Evolutionary conservation across 345 rosid genomes (phyloP).

Genomic region (Eutrema japonicum): DNA sequence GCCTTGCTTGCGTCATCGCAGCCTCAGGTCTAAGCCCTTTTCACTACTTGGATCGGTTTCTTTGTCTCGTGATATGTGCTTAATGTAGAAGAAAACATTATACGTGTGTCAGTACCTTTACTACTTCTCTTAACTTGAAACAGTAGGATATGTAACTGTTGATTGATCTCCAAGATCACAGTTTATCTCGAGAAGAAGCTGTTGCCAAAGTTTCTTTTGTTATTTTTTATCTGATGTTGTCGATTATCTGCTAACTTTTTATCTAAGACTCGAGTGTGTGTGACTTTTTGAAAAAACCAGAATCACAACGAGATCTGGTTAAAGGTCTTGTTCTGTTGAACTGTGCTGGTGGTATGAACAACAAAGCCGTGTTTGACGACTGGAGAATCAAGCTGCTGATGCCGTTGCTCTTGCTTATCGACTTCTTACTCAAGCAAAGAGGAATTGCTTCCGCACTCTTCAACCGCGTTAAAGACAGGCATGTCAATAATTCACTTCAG

Average conservation of each 20-base stretch:
- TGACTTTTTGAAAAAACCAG: slow-evolving; percentile 42
- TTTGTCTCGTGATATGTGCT: too few species aligned
- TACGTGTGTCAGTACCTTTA: too few species aligned
- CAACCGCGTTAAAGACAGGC: slow-evolving; percentile 77
- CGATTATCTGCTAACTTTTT: not conserved
- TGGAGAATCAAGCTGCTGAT: slow-evolving; percentile 89
- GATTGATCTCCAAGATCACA: not conserved
- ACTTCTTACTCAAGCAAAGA: slow-evolving; percentile 71
- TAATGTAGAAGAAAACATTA: too few species aligned
- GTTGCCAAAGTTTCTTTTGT: not conserved
- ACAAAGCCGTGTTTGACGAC: slow-evolving; percentile 90
- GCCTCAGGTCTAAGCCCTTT: slow-evolving; percentile 60
- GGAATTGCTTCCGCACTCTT: slow-evolving; percentile 71
- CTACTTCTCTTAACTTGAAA: too few species aligned
- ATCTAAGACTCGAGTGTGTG: not conserved
- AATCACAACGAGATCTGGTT: slow-evolving; percentile 53
- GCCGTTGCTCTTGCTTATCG: slow-evolving; percentile 77
- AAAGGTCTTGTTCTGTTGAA: slow-evolving; percentile 82
- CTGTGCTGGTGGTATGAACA: slow-evolving; percentile 97
- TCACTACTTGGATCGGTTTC: not conserved
- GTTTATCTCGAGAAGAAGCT: not conserved
- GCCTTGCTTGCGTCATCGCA: slow-evolving; percentile 94
- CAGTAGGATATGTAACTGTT: not conserved
- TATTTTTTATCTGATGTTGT: not conserved
- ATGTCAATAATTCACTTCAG: slow-evolving; percentile 1